Base-by-base conservation (phyloP, 2,329 filamentous ascomycete genomes). In the Calycina marina region DNA sequence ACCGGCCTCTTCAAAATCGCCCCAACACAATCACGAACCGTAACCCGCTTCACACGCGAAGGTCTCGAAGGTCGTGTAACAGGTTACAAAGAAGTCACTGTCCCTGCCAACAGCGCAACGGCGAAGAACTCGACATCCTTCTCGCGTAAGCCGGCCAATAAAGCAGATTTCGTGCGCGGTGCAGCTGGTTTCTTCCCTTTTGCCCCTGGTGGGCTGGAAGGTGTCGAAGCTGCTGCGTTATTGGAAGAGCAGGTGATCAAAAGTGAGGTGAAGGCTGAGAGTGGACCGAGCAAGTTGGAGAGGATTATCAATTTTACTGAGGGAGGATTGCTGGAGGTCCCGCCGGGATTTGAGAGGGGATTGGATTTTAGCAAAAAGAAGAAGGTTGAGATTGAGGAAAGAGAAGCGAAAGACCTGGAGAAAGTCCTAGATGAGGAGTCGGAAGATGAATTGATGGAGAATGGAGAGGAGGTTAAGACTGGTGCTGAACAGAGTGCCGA, bases 101-200 rank as follows among this genome's bases (percentile, higher is more conserved):
- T 96, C 6, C 84, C 88, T 4, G 83, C 83, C 18, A 81, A 76
- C 48, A 92, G 80, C 47, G 83, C 81, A 11, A 94, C 82, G 11
- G 88, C 85, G 29, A 98, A 94, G 59, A 93, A 93, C 51, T 94
- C 85, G 3, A 96, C 86, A 0, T 93, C 85, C 4, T 64, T 94
- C 25, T 62, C 81, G 11, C 72, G 90, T 28, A 92, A 92, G 51
- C 88, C 88, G 3, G 88, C 83, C 10, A 77, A 74, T 36, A 72
- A 82, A 40, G 83, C 82, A 17, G 86, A 96, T 30, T 93, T 96
- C 55, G 86, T 96, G 9, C 71, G 88, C 39, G 90, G 90, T 10
- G 86, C 81, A 20, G 84, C 86, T 5, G 88, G 88, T 0, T 94
- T 92, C 59, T 92, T 93, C 38, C 88, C 88, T 0, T 94, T 96